Percentiles rank a stretch among this genome's conserved stretches.
These are phyloP conservation scores for Corynascus novoguineensis DNA, from an alignment of 495 filamentous ascomycete genomes.

Conservation along the genomic window DNA sequence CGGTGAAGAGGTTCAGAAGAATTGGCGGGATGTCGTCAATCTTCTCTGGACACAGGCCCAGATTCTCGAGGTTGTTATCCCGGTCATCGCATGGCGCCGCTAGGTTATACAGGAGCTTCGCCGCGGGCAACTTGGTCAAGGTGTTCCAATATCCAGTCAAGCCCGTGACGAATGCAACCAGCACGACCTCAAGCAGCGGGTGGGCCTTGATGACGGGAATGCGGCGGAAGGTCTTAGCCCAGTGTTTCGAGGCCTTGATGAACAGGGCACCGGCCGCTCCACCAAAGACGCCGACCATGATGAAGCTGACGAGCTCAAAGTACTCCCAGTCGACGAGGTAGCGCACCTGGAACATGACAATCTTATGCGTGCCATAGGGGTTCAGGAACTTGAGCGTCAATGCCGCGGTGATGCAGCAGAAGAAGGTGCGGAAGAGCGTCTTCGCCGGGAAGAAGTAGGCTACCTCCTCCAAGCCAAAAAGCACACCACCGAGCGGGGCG, in stretches of 20 bases:
- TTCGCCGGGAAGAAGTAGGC: conserved; percentile 98
- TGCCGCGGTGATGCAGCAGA: conserved; percentile 91
- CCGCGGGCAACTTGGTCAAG: conserved; percentile 81
- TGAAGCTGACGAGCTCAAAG: conserved; percentile 83
- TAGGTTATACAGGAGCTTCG: conserved; percentile 84
- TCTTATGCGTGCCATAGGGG: conserved; percentile 92
- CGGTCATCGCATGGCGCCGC: conserved; percentile 69
- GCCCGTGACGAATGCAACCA: conserved; percentile 83
- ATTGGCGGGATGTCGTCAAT: conserved; percentile 68
- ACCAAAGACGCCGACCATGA: conserved; percentile 77
- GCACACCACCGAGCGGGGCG: conserved; percentile 84
- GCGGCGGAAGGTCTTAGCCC: conserved; percentile 83
- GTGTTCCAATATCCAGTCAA: conserved; percentile 88
- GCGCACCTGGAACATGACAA: conserved; percentile 90
- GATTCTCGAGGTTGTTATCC: conserved; percentile 51
- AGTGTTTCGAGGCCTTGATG: conserved; percentile 88
- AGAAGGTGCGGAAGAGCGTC: conserved; percentile 95
- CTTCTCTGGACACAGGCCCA: conserved; percentile 69
- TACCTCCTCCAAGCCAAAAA: conserved; percentile 93
- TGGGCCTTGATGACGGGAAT: conserved; percentile 73
- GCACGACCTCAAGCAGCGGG: conserved; percentile 78
- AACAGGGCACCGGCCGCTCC: conserved; percentile 84
- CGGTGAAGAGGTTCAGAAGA: conserved; percentile 62
- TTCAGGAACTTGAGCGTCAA: conserved; percentile 90
- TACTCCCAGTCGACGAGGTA: conserved; percentile 91